Evolutionary conservation across 1,284 basidiomycete genomes (phyloP), one percentile per base, ranked within the genome.

Genomic region (Cutaneotrichosporon sp.): DNA sequence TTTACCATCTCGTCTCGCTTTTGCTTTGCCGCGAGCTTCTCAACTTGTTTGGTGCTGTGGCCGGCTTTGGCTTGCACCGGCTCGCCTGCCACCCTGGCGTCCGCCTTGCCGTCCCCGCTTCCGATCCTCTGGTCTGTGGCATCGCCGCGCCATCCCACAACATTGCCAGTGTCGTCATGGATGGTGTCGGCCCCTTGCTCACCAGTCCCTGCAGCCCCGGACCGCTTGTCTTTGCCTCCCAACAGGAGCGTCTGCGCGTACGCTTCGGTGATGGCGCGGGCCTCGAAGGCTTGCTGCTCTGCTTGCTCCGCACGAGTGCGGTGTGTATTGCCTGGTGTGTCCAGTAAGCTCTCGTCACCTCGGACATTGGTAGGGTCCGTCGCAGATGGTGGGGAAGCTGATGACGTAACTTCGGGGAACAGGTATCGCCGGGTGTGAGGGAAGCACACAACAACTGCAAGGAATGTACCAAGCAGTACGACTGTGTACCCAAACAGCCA

Each of bases 401-500:
- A n/a, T 38, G 15, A 10, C 26, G 26, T 7, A 10, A 10, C 26
- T 10, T 30, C 26, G 26, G 81, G 81, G 71, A 83, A 83, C 30
- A 82, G 71, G 30, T 71, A 57, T 14, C 65, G 54, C 42, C 81
- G 70, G 2, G 77, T 74, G 8, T 70, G 68, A 0, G 80, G 80
- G 55, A 77, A 77, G 54, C 79, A 68, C 40, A 80, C 70, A 38
- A 83, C 67, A 4, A 77, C 64, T 17, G 77, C 65, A 9, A 79
- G 44, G 44, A 78, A 76, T 21, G 61, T 49, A 30, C 76, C 55
- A 12, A 79, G 51, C 2, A 76, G 66, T 22, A 77, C 54, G 13
- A 80, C 52, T 2, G 77, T 66, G 42, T 77, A 67, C 4, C 78
- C 76, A 49, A 77, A 72, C 10, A 67, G 65, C 76, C 79, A 80